Conservation (phyloP, 768 basidiomycete genomes). For the Termitomyces eurrhizus region DNA sequence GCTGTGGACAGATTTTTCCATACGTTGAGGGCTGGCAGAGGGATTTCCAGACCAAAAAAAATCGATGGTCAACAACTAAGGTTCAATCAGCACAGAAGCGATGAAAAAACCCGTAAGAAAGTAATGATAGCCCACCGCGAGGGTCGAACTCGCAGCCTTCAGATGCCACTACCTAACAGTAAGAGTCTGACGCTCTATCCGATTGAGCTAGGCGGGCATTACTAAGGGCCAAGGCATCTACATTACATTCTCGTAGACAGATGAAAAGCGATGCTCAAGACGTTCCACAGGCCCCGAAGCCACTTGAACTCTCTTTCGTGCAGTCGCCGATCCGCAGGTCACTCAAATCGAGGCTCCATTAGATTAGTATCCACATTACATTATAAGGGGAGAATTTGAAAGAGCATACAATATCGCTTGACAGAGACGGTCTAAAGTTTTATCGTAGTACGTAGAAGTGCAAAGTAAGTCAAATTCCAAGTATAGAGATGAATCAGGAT, state of each 20-base stretch:
- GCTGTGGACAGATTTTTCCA: too few species aligned
- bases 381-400: neutral
- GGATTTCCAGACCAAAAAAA: too few species aligned
- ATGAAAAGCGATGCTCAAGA: too few species aligned
- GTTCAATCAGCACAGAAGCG: too few species aligned
- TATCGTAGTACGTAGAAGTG: too few species aligned
- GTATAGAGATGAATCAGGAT: neutral
- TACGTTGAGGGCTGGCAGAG: too few species aligned
- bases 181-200: slow-evolving; percentile 60
- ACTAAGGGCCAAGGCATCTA: neutral
- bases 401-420: neutral
- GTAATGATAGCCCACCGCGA: slow-evolving; percentile 39
- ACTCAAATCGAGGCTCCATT: neutral
- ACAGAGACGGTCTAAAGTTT: too few species aligned
- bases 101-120: neutral
- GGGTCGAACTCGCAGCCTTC: slow-evolving; percentile 86
- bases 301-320: neutral
- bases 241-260: too few species aligned
- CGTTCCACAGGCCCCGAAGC: neutral
- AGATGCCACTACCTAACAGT: slow-evolving; percentile 31
- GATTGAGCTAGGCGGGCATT: slow-evolving; percentile 59
- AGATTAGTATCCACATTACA: neutral
- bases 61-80: too few species aligned
- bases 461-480: neutral
- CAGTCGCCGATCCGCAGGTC: neutral